Evolutionary conservation across 169 alveolate genomes (phyloP), one percentile per base, ranked within the genome.

Genomic region (Plasmodium cynomolgi): DNA sequence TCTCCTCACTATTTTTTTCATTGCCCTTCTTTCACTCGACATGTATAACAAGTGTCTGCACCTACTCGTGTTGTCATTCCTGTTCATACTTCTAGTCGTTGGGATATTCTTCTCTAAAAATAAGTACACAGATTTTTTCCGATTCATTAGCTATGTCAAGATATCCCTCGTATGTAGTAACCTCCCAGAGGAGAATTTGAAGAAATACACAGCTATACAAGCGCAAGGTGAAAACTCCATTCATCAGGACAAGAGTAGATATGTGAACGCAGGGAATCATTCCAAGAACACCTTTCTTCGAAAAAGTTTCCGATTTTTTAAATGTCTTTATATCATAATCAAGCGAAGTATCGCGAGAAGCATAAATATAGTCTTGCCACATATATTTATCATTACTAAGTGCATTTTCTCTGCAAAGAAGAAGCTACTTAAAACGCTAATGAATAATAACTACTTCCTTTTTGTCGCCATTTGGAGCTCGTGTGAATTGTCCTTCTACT

Each of bases 381-480:
- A 68, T 68, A 9, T 68, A 26, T 68, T 68, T 68, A 80, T 37
- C 56, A 80, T 31, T 29, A 83, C 17, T n/a, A 31, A 44, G 6
- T 83, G 8, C 44, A 54, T 86, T 77, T 37, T 34, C 62, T 7
- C 56, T 6, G 5, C 2, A 7, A 77, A 39, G 37, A 77, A 20
- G 15, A 75, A 54, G 44, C 41, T 58, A n/a, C 8, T 75, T 8
- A 15, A 50, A 50, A 75, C 29, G 26, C 41, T 86, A 23, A 44
- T 37, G 37, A 86, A 37, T 71, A 74, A 86, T 39, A 17, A 8
- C 23, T 86, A 75, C 73, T 54, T 86, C 71, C 1, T 86, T 9
- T 75, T 75, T 54, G 84, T 79, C 31, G 29, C 56, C 81, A 56
- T 86, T 8, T 86, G 93, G 93, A 77, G 93, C 39, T 75, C 31